phyloP scores from a whole-genome alignment of 768 basidiomycete genomes.

The Psilocybe cubensis region DNA sequence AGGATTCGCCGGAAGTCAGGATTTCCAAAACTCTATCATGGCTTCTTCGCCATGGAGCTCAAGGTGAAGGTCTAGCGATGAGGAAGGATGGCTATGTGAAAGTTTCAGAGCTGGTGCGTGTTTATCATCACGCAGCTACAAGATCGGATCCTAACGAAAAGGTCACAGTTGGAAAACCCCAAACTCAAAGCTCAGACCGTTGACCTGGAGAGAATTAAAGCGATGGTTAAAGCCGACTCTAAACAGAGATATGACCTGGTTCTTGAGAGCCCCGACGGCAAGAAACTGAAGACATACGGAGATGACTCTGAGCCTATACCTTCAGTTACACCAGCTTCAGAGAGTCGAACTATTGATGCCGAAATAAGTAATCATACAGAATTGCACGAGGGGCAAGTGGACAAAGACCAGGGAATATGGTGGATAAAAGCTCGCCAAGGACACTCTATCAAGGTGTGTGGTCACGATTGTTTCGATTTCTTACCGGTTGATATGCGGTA shows the following conservation, averaged over 20 bases:
- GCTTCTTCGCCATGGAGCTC: constrained; percentile 90
- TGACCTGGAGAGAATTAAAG: constrained; percentile 55
- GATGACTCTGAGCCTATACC: not conserved
- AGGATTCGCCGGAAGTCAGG: constrained; percentile 69
- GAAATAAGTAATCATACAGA: constrained; percentile 12
- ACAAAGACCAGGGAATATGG: constrained; percentile 48
- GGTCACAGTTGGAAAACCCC: constrained; percentile 63
- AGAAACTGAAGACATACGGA: constrained; percentile 12
- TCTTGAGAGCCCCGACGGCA: constrained; percentile 43
- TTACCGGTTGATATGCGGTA: not conserved
- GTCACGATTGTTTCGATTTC: not conserved
- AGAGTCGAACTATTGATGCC: not conserved
- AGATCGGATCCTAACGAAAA: not conserved
- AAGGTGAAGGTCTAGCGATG: constrained; percentile 73
- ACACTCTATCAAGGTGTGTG: constrained; percentile 77
- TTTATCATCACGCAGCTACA: not conserved
- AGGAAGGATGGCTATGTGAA: constrained; percentile 85
- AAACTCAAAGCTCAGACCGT: constrained; percentile 60
- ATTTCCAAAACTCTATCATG: constrained; percentile 89
- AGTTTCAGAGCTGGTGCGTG: constrained; percentile 77
- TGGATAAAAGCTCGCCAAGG: constrained; percentile 93
- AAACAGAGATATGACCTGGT: constrained; percentile 70
- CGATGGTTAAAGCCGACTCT: constrained; percentile 66
- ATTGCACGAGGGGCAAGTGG: not conserved
- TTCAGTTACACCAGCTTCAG: not conserved